These are phyloP conservation scores for Paramecium tetraurelia DNA, from an alignment of 73 alveolate species.

Conservation along the genomic window DNA sequence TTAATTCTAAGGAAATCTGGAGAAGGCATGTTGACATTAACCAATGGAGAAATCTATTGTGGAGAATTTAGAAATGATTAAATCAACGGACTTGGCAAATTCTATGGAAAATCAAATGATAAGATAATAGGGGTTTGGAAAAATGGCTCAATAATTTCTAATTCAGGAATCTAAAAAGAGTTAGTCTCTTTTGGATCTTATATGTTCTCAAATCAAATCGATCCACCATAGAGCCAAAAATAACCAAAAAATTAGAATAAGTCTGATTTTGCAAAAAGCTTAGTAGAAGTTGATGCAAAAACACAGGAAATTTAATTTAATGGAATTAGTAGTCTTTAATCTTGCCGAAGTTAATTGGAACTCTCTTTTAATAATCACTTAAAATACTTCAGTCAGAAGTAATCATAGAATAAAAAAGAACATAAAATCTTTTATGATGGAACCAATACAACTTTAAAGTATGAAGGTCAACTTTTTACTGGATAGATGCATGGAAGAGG, in stretches of 20 bases:
- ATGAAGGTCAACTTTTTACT: neutral
- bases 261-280: neutral
- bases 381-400: neutral
- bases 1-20: neutral
- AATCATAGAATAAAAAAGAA: neutral
- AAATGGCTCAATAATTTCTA: neutral
- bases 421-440: neutral
- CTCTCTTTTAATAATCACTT: neutral
- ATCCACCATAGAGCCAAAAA: neutral
- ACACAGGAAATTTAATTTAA: neutral
- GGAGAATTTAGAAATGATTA: conserved; percentile 1
- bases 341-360: neutral
- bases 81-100: neutral
- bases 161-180: neutral
- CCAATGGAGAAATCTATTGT: neutral
- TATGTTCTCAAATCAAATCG: neutral
- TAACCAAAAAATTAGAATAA: neutral
- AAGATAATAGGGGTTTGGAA: neutral
- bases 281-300: neutral
- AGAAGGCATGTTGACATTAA: neutral
- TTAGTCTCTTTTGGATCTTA: neutral
- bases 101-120: neutral
- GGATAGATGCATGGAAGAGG: conserved; percentile 1
- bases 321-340: neutral
- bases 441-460: neutral